Percentiles rank a stretch among this genome's conserved stretches.
phyloP scores from a whole-genome alignment of 2,329 filamentous ascomycete genomes.

The Botrytis sinoallii region DNA sequence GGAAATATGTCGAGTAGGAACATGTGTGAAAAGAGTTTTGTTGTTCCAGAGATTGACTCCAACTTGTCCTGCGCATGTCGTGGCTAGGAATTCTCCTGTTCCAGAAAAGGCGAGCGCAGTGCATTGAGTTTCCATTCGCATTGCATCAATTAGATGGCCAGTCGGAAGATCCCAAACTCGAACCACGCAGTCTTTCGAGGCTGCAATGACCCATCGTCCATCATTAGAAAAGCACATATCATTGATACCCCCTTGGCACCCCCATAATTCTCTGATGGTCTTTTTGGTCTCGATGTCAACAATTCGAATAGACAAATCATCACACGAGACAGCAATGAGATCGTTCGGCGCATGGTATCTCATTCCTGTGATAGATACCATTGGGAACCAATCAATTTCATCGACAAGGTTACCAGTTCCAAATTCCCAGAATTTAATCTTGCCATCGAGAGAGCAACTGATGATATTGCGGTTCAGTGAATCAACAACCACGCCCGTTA shows the following conservation, averaged over 20 bases:
- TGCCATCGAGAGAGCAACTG: conserved; percentile 86
- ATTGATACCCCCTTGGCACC: conserved; percentile 68
- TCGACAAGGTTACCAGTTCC: conserved; percentile 74
- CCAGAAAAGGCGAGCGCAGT: conserved; percentile 82
- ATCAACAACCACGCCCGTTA: conserved; percentile 86
- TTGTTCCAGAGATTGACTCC: conserved; percentile 98
- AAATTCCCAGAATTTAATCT: conserved; percentile 97
- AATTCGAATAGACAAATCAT: conserved; percentile 82
- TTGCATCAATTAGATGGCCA: conserved; percentile 89
- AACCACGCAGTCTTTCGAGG: conserved; percentile 74
- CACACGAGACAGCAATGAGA: conserved; percentile 82
- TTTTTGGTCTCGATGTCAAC: conserved; percentile 88
- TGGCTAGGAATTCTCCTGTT: conserved; percentile 92
- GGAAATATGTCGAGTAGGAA: conserved; percentile 80
- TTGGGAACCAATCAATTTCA: conserved; percentile 79
- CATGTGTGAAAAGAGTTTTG: conserved; percentile 82
- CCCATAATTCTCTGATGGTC: conserved; percentile 90
- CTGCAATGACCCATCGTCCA: conserved; percentile 88
- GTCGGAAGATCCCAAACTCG: conserved; percentile 95
- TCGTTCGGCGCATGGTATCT: conserved; percentile 81
- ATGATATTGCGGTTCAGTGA: conserved; percentile 83
- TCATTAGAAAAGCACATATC: conserved; percentile 90
- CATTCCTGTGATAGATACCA: conserved; percentile 71
- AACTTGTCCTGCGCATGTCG: conserved; percentile 74
- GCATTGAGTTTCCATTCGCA: conserved; percentile 74